A percentile compares a stretch with the other conserved stretches of the same genome.
Evolutionary conservation across 495 filamentous ascomycete species (phyloP).

Genomic region (Astrothelium macrocarpum): DNA sequence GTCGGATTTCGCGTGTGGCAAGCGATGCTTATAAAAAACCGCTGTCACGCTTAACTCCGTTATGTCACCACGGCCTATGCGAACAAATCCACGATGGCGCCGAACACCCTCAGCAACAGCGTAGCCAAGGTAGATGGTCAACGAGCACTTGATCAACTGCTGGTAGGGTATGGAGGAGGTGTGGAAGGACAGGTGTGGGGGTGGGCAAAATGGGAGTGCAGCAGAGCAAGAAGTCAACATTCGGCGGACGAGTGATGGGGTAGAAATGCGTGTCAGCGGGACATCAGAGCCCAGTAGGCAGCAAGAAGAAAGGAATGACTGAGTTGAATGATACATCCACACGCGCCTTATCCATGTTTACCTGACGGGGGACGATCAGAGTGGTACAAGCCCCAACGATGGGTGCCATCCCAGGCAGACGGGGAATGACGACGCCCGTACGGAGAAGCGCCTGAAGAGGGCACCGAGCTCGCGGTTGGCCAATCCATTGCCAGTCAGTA

Average conservation of each 20-base stretch:
- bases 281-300: background rate
- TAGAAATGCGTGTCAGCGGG: slow-evolving; percentile 4
- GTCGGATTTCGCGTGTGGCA: background rate
- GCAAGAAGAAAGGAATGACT: background rate
- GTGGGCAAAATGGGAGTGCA: background rate
- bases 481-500: background rate
- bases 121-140: background rate
- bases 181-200: background rate
- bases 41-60: slow-evolving; percentile 1
- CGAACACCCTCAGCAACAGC: background rate
- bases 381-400: background rate
- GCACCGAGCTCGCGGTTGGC: background rate
- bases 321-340: background rate
- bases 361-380: background rate
- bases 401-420: too few species aligned
- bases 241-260: background rate
- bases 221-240: background rate
- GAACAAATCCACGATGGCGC: background rate
- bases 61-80: background rate
- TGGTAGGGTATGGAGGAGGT: background rate
- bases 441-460: background rate
- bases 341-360: background rate
- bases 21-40: background rate
- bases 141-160: background rate
- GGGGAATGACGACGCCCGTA: background rate